phyloP scores from a whole-genome alignment of 2,329 filamentous ascomycete species.

The Blastomyces parvus region DNA sequence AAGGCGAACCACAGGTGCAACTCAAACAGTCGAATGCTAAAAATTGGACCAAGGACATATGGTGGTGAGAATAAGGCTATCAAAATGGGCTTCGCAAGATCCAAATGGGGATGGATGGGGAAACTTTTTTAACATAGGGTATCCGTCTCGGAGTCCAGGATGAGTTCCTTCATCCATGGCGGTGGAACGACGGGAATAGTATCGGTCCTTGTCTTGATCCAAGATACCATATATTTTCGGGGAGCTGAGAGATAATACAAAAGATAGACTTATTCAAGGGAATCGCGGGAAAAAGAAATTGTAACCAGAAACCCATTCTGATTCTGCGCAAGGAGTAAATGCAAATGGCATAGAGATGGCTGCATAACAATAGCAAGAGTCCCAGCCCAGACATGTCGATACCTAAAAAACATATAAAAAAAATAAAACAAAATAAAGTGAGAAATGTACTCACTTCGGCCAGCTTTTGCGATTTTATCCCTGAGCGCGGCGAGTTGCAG shows the following conservation, averaged over 20 bases:
- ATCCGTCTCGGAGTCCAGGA: background rate
- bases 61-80: background rate
- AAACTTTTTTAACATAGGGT: background rate
- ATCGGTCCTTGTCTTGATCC: background rate
- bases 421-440: too few species aligned
- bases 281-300: background rate
- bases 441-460: constrained; percentile 30
- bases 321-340: background rate
- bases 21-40: background rate
- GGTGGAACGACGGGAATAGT: background rate
- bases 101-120: background rate
- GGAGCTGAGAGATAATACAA: background rate
- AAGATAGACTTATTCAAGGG: background rate
- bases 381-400: background rate
- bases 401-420: background rate
- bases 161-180: background rate
- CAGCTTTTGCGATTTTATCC: constrained; percentile 36
- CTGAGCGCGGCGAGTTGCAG: constrained; percentile 35
- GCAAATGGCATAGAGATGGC: background rate
- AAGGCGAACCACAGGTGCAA: background rate
- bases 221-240: background rate
- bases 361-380: background rate
- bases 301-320: background rate
- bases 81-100: background rate
- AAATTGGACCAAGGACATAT: background rate